A percentile compares a stretch with the other conserved stretches of the same genome.
Conservation (phyloP, 2,329 filamentous ascomycete genomes). For the Penicillium sp. region DNA sequence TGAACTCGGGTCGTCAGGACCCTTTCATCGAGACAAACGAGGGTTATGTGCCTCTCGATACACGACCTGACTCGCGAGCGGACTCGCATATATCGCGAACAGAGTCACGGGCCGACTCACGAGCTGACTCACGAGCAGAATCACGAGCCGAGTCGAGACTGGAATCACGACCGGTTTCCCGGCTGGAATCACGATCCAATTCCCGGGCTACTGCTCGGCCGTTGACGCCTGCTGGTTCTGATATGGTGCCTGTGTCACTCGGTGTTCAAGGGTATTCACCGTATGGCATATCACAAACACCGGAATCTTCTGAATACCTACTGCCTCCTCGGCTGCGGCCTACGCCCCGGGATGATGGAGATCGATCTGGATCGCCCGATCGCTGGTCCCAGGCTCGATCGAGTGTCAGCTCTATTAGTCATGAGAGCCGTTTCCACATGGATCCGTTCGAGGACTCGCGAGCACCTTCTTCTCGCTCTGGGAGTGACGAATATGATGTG, state of each 20-base stretch:
- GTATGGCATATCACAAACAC: slow-evolving; percentile 57
- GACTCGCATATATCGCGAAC: neutral
- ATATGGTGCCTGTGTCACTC: slow-evolving; percentile 5
- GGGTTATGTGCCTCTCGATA: slow-evolving; percentile 25
- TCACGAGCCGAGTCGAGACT: no score
- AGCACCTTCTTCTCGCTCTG: slow-evolving; percentile 62
- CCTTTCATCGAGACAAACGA: slow-evolving; percentile 46
- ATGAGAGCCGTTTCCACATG: slow-evolving; percentile 47
- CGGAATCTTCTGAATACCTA: slow-evolving; percentile 46
- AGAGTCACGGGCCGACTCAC: neutral
- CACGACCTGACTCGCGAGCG: neutral
- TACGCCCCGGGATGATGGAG: slow-evolving; percentile 56
- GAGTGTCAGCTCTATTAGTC: slow-evolving; percentile 63
- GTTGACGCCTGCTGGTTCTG: slow-evolving; percentile 24
- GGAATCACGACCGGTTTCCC: no score
- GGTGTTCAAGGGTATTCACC: slow-evolving; percentile 26
- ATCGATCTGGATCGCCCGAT: slow-evolving; percentile 52
- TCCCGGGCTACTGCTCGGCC: slow-evolving; percentile 28
- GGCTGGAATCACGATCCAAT: neutral
- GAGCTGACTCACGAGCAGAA: neutral
- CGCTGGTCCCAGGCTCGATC: slow-evolving; percentile 64
- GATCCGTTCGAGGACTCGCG: slow-evolving; percentile 66
- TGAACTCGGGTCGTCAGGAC: slow-evolving; percentile 66
- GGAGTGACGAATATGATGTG: slow-evolving; percentile 67
- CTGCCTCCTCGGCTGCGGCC: slow-evolving; percentile 51